Base-by-base conservation (phyloP, 2,329 filamentous ascomycete species). In the Colletotrichum plurivorum region DNA sequence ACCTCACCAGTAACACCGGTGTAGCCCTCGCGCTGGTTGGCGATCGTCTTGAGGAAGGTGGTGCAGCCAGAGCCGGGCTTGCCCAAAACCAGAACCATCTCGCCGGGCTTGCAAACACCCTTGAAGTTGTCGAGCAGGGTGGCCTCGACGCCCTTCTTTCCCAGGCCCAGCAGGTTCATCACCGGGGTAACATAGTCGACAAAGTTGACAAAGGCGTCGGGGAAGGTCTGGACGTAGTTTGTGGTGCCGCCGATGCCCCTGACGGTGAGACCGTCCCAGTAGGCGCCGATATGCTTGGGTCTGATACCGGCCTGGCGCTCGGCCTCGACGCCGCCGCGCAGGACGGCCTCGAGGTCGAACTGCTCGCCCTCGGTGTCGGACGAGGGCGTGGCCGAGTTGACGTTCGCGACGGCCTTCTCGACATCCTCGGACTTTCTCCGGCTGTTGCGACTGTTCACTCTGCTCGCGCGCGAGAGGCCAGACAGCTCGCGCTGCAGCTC, bases 21-120 rank as follows among this genome's bases (percentile, higher is more conserved):
- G 75, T 88, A 90, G 13, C 87, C 87, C 69, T 82, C 82, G 5
- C 87, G 85, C 76, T 92, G 90, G 75, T 93, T 93, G 16, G 90
- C 85, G 67, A 93, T 91, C 1, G 88, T 84, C 78, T 91, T 92
- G 63, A 93, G 84, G 72, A 93, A 92, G 0, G 90, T 91, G 1
- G 90, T 91, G 76, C 91, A 93, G 27, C 91, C 91, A 0, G 88
- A 90, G 0, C 93, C 93, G 0, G 94, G 94, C 71, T 90, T 88
- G 22, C 94, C 94, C 7, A 97, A 84, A 0, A 97, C 94, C 2
- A 97, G 84, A 0, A 95, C 88, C 94, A 97, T 97, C 83, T 97
- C 94, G 1, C 94, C 95, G 0, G 94, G 93, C 71, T 91, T 90
- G 65, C 90, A 89, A 1, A 93, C 85, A 39, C 92, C 92, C 59